phyloP scores from a whole-genome alignment of 192 early-diverging fungal genomes.

The Gamsiella multidivaricata region DNA sequence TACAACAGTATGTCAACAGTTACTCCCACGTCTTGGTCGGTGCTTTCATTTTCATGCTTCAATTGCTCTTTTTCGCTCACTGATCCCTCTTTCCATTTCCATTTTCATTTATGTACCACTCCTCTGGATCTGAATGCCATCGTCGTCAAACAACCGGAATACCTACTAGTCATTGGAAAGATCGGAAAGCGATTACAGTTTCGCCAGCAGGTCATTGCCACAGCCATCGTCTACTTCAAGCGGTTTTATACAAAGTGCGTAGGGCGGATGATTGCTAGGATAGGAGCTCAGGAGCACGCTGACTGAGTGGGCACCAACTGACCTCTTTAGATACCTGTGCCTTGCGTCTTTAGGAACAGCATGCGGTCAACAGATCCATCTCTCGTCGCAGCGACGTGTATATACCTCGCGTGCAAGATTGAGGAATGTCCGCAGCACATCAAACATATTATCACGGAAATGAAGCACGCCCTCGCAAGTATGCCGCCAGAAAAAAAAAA shows the following conservation, averaged over 20 bases:
- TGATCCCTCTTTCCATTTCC: no score
- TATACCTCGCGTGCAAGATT: slow-evolving; percentile 91
- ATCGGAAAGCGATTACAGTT: slow-evolving; percentile 77
- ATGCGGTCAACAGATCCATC: slow-evolving; percentile 80
- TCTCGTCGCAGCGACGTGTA: slow-evolving; percentile 81
- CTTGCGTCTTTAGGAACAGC: slow-evolving; percentile 68
- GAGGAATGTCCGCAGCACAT: slow-evolving; percentile 82
- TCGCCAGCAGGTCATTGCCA: slow-evolving; percentile 85
- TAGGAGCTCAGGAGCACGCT: not conserved
- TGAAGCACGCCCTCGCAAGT: slow-evolving; percentile 54
- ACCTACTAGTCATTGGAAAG: slow-evolving; percentile 74
- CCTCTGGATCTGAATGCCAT: no score
- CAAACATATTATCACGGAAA: slow-evolving; percentile 65
- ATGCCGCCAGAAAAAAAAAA: no score
- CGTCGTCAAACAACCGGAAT: not conserved
- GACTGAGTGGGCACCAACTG: not conserved
- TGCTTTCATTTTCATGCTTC: no score
- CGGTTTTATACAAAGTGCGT: slow-evolving; percentile 86
- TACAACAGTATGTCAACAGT: slow-evolving; percentile 66
- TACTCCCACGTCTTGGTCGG: no score
- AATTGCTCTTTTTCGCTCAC: no score
- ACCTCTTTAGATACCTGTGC: no score
- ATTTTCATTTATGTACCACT: no score
- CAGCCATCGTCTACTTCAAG: slow-evolving; percentile 89
- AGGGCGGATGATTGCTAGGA: not conserved